Evolutionary conservation across 1,284 basidiomycete species (phyloP).

Genomic region (Termitomyces sp.): DNA sequence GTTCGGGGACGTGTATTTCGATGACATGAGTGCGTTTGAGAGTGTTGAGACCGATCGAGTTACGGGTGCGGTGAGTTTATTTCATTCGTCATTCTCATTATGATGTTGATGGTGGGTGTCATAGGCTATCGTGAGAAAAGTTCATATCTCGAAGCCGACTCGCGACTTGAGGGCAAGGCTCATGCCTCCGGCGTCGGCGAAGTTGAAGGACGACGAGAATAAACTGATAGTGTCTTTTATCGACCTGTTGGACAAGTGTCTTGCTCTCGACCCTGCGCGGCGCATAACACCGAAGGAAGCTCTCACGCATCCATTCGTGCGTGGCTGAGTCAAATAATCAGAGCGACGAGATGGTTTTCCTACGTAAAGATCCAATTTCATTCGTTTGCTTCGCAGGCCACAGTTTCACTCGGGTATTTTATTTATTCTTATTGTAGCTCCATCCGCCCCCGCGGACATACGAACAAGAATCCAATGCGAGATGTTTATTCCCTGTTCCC

Average conservation of each 20-base stretch:
- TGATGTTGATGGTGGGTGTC: constrained; percentile 1
- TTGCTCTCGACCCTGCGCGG: constrained; percentile 85
- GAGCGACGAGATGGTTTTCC: not conserved
- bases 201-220: constrained; percentile 85
- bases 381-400: not conserved
- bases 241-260: constrained; percentile 89
- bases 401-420: not conserved
- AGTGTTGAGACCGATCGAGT: constrained; percentile 81
- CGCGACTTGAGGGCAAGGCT: constrained; percentile 80
- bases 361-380: not conserved
- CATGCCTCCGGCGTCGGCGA: constrained; percentile 72
- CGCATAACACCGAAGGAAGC: constrained; percentile 87
- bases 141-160: constrained; percentile 81
- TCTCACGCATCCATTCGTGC: constrained; percentile 81
- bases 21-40: constrained; percentile 81
- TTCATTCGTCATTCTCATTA: not conserved
- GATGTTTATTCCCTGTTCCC: not conserved
- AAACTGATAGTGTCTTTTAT: constrained; percentile 82
- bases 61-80: constrained; percentile 67
- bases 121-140: constrained; percentile 77
- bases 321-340: constrained; percentile 40
- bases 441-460: constrained; percentile 1
- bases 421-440: constrained; percentile 7
- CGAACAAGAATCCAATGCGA: not conserved
- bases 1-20: constrained; percentile 91